phyloP scores from a whole-genome alignment of 1,284 basidiomycete genomes.

The Cutaneotrichosporon sp. region DNA sequence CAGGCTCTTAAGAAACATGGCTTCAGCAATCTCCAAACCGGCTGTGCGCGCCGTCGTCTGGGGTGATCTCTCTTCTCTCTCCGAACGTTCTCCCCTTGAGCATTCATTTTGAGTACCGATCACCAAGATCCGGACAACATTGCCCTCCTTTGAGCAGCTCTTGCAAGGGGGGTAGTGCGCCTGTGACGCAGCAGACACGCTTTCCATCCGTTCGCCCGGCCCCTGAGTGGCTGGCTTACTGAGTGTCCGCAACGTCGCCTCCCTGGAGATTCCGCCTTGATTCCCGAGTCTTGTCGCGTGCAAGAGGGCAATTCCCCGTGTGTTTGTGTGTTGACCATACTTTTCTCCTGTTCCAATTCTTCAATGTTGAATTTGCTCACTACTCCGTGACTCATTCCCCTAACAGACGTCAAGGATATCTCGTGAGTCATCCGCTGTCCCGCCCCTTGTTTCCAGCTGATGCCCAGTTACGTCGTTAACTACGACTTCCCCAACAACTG shows the following conservation, averaged over 20 bases:
- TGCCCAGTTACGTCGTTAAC: slow-evolving; percentile 52
- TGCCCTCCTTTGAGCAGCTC: background rate
- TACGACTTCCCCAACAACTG: slow-evolving; percentile 86
- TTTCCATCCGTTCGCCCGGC: background rate
- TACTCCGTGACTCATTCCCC: slow-evolving; percentile 12
- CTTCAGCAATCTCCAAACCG: slow-evolving; percentile 6
- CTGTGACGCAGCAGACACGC: slow-evolving; percentile 4
- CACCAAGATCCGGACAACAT: slow-evolving; percentile 11
- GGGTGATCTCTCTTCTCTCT: background rate
- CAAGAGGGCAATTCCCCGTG: slow-evolving; percentile 19
- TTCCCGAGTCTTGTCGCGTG: slow-evolving; percentile 15
- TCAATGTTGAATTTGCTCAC: slow-evolving; percentile 21
- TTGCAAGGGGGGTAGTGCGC: slow-evolving; percentile 1
- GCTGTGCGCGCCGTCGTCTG: slow-evolving; percentile 1
- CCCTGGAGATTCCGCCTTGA: slow-evolving; percentile 5
- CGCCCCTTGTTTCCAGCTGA: slow-evolving; percentile 15
- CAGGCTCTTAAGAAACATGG: slow-evolving; percentile 17
- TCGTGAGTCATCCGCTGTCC: slow-evolving; percentile 16
- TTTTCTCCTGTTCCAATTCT: slow-evolving; percentile 4
- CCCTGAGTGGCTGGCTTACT: background rate
- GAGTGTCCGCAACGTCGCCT: slow-evolving; percentile 5
- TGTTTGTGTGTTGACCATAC: slow-evolving; percentile 20
- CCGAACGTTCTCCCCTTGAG: background rate
- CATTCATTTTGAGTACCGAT: slow-evolving; percentile 10
- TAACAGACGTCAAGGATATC: slow-evolving; percentile 48